Evolutionary conservation across 305 asterid genomes (phyloP).

Genomic region (Fraxinus dipetala): DNA sequence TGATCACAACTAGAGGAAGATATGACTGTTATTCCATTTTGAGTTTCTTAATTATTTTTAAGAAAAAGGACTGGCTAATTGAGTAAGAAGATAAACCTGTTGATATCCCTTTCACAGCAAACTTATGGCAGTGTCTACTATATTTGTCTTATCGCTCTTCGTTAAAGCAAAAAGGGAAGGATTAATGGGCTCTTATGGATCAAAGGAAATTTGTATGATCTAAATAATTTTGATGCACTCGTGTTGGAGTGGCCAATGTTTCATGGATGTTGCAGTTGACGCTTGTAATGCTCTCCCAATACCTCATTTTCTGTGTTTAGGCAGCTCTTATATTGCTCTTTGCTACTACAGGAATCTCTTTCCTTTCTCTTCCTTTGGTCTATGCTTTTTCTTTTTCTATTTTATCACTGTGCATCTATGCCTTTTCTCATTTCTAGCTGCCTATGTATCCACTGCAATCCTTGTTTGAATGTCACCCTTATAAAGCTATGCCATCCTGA

Average conservation of each 20-base stretch:
- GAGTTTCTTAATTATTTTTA: background rate
- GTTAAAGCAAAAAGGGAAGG: background rate
- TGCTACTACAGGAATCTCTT: background rate
- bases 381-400: background rate
- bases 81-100: background rate
- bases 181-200: background rate
- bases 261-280: background rate
- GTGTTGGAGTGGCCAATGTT: background rate
- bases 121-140: background rate
- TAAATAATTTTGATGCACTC: background rate
- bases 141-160: background rate
- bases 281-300: background rate
- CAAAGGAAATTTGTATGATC: background rate
- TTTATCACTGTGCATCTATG: background rate
- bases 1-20: background rate
- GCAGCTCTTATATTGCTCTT: background rate
- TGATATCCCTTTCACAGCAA: background rate
- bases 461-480: background rate
- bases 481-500: background rate
- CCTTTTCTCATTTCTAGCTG: conserved; percentile 14
- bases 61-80: background rate
- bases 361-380: background rate
- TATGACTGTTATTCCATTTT: background rate
- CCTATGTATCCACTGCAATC: background rate
- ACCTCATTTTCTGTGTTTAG: background rate